phyloP scores from a whole-genome alignment of 2,329 filamentous ascomycete genomes.

The Apiospora phragmitis region DNA sequence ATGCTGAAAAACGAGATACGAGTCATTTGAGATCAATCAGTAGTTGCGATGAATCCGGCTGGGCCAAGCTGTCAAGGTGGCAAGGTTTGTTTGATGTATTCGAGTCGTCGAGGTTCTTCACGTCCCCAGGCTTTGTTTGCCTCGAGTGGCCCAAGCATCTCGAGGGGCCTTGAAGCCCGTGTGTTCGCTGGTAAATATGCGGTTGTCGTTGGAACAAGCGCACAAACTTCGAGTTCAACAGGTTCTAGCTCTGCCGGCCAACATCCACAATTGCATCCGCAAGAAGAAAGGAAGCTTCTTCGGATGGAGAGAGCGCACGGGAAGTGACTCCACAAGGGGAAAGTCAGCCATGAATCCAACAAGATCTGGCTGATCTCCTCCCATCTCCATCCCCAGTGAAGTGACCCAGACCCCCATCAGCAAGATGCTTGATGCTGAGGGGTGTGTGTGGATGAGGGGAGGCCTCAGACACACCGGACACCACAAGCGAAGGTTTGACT shows the following conservation, averaged over 20 bases:
- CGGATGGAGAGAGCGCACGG: background rate
- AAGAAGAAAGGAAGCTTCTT: background rate
- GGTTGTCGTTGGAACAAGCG: constrained; percentile 5
- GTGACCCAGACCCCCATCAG: constrained; percentile 5
- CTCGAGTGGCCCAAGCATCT: background rate
- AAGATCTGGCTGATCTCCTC: constrained; percentile 5
- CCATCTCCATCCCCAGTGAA: constrained; percentile 9
- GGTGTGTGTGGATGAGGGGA: constrained; percentile 1
- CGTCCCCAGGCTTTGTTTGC: background rate
- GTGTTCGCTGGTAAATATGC: background rate
- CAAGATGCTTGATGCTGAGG: background rate
- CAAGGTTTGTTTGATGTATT: background rate
- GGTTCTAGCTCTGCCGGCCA: background rate
- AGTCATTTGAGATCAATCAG: constrained; percentile 1
- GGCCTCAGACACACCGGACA: constrained; percentile 2
- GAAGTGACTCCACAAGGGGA: constrained; percentile 6
- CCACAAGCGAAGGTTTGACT: constrained; percentile 8
- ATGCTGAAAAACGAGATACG: background rate
- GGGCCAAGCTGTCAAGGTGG: background rate
- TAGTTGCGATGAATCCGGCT: background rate
- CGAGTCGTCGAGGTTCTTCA: background rate
- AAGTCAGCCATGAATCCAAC: background rate
- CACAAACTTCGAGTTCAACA: background rate
- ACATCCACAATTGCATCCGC: constrained; percentile 7
- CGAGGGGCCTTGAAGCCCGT: background rate